Evolutionary conservation across 768 basidiomycete genomes (phyloP).

Genomic region (Rhodocollybia butyracea): DNA sequence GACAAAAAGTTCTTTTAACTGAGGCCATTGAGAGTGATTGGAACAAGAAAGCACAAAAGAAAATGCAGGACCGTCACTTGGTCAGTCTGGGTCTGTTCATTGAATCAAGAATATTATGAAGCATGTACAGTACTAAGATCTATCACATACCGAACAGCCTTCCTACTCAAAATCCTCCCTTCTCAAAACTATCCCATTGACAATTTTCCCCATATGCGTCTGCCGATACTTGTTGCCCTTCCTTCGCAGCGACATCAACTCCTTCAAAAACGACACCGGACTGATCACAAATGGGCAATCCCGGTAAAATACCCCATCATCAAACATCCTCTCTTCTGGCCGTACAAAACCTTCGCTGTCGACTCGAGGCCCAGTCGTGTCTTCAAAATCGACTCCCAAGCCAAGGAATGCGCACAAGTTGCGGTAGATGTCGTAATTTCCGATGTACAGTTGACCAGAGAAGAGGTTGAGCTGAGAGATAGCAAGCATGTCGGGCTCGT

Average conservation of each 20-base stretch:
- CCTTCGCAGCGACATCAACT: slow-evolving; percentile 31
- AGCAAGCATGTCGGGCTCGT: background rate
- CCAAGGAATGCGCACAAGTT: slow-evolving; percentile 24
- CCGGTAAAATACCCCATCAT: slow-evolving; percentile 1
- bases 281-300: slow-evolving; percentile 28
- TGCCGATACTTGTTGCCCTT: slow-evolving; percentile 32
- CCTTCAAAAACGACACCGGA: slow-evolving; percentile 31
- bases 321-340: slow-evolving; percentile 15
- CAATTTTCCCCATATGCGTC: slow-evolving; percentile 39
- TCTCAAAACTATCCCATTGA: slow-evolving; percentile 24
- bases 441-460: slow-evolving; percentile 29
- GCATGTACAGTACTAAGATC: too few species aligned
- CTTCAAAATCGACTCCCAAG: background rate
- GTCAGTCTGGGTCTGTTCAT: too few species aligned
- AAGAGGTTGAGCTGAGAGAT: slow-evolving; percentile 24
- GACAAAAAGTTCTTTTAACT: too few species aligned
- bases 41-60: too few species aligned
- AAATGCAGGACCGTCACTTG: too few species aligned
- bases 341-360: slow-evolving; percentile 30
- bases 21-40: too few species aligned
- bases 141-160: too few species aligned
- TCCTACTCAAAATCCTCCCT: slow-evolving; percentile 21
- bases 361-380: slow-evolving; percentile 6
- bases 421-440: slow-evolving; percentile 22
- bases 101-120: too few species aligned